phyloP scores from a whole-genome alignment of 495 filamentous ascomycete genomes.

The Pyrenula aspistea region DNA sequence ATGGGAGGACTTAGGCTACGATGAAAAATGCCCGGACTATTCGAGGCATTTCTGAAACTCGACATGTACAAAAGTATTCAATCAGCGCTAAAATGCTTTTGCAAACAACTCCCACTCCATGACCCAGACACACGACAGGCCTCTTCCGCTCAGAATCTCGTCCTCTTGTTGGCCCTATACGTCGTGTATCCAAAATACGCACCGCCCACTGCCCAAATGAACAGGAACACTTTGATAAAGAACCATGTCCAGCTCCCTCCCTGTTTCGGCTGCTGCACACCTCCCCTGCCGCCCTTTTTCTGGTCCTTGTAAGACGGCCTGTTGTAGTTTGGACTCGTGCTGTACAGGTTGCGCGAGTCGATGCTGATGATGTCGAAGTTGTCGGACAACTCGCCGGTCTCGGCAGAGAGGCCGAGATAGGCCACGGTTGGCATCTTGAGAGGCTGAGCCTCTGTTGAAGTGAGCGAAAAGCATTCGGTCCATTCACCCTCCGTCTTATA shows the following conservation, averaged over 20 bases:
- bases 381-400: constrained; percentile 93
- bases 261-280: constrained; percentile 16
- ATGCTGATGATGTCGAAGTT: constrained; percentile 96
- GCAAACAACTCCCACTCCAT: not conserved
- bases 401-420: constrained; percentile 90
- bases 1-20: too few relatives aligned
- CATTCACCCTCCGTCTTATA: constrained; percentile 85
- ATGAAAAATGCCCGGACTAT: too few relatives aligned
- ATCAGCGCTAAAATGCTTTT: not conserved
- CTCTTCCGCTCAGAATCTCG: constrained; percentile 51
- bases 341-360: constrained; percentile 80
- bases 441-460: constrained; percentile 44
- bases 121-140: not conserved
- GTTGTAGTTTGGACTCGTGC: constrained; percentile 29
- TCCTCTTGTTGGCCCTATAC: constrained; percentile 61
- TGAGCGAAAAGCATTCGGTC: constrained; percentile 74
- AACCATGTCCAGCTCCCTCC: constrained; percentile 84
- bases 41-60: too few relatives aligned
- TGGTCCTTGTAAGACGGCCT: constrained; percentile 23
- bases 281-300: constrained; percentile 24
- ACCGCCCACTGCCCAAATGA: constrained; percentile 55
- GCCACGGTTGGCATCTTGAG: constrained; percentile 78
- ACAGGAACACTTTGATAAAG: constrained; percentile 71
- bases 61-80: not conserved
- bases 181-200: constrained; percentile 76